These are phyloP conservation scores for Euphorbia pulcherrima DNA, from an alignment of 345 rosid species.

Conservation along the genomic window DNA sequence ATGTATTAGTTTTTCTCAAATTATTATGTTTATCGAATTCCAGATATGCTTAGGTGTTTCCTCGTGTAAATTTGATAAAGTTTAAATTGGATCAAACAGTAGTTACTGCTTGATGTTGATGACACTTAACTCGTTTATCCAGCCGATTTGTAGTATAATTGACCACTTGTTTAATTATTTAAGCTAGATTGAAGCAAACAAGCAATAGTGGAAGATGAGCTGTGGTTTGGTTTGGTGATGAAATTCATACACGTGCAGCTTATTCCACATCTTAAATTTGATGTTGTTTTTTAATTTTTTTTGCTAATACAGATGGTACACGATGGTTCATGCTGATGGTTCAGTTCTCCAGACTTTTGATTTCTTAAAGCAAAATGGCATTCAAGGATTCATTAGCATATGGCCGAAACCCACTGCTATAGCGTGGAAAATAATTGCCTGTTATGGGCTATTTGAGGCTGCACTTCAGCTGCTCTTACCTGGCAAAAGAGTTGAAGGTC, in stretches of 20 bases:
- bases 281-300: neutral
- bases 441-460: conserved; percentile 85
- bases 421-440: conserved; percentile 72
- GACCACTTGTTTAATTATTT: neutral
- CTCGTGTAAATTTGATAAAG: neutral
- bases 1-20: neutral
- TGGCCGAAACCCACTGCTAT: conserved; percentile 78
- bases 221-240: neutral
- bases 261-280: neutral
- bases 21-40: neutral
- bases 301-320: conserved; percentile 73
- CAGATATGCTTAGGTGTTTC: neutral
- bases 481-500: conserved; percentile 86
- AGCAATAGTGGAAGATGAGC: neutral
- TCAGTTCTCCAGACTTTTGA: conserved; percentile 52
- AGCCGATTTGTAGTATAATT: neutral
- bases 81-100: neutral
- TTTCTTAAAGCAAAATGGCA: conserved; percentile 55
- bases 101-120: neutral
- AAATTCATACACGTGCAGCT: neutral
- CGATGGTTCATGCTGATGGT: conserved; percentile 93
- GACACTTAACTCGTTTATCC: neutral
- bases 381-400: conserved; percentile 60
- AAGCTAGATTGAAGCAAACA: neutral
- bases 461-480: conserved; percentile 87